Percentiles rank a stretch among this genome's conserved stretches.
Evolutionary conservation across 2,329 filamentous ascomycete genomes (phyloP).

Genomic region (Mariannaea elegans): DNA sequence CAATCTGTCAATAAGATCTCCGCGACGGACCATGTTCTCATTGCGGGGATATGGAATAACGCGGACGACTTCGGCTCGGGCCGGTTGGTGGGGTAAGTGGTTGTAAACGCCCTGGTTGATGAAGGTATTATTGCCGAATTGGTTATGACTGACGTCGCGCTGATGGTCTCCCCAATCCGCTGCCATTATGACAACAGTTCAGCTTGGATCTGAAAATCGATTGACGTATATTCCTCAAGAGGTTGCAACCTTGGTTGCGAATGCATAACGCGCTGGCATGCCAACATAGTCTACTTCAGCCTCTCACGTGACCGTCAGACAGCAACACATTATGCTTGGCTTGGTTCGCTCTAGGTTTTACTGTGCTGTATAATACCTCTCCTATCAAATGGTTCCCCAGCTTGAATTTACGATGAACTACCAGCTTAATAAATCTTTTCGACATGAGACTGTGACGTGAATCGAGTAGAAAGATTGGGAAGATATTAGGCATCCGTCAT

Average conservation of each 20-base stretch:
- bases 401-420: not conserved
- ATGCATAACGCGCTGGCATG: not conserved
- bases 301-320: not conserved
- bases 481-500: no score
- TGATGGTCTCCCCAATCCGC: not conserved
- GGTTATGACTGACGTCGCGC: conserved; percentile 2
- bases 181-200: not conserved
- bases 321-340: not conserved
- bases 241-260: not conserved
- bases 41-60: conserved; percentile 37
- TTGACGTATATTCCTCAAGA: not conserved
- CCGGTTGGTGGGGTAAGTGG: not conserved
- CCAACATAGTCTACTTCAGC: not conserved
- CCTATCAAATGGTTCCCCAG: not conserved
- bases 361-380: no score
- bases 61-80: conserved; percentile 12
- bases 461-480: no score
- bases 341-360: not conserved
- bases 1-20: conserved; percentile 27
- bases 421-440: no score
- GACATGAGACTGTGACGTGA: no score
- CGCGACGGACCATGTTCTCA: conserved; percentile 35
- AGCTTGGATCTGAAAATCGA: not conserved
- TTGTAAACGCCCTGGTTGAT: conserved; percentile 19
- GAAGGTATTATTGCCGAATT: not conserved